phyloP scores from a whole-genome alignment of 176 grass and related monocot genomes.

The Triticum dicoccoides region DNA sequence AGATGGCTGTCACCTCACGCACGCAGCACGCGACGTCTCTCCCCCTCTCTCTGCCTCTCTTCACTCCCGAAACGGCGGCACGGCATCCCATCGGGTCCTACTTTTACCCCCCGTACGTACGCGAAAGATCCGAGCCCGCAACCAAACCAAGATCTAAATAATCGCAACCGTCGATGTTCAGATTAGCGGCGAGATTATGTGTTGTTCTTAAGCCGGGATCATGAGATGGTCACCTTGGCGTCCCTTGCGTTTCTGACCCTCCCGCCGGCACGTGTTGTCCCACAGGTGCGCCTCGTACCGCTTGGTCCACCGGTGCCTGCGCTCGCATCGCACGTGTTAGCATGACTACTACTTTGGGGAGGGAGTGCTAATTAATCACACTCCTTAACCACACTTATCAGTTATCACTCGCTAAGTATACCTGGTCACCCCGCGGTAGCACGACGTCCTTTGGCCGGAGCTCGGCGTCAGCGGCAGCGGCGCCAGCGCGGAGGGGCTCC shows the following conservation, averaged over 20 bases:
- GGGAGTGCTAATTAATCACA: slow-evolving; percentile 9
- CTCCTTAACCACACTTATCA: slow-evolving; percentile 25
- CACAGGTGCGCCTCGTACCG: slow-evolving; percentile 94
- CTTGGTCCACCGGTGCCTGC: slow-evolving; percentile 84
- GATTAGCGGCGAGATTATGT: background rate
- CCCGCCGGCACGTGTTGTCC: slow-evolving; percentile 80
- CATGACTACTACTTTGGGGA: no score
- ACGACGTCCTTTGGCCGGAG: slow-evolving; percentile 49
- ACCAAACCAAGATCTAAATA: background rate
- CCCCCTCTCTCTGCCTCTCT: background rate
- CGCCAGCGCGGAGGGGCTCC: slow-evolving; percentile 14
- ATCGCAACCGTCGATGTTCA: background rate
- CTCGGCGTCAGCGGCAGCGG: slow-evolving; percentile 13
- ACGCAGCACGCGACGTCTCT: background rate
- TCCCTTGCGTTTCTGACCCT: slow-evolving; percentile 86
- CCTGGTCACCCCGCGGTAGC: slow-evolving; percentile 89
- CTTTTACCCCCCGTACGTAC: slow-evolving; percentile 3
- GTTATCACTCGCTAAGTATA: slow-evolving; percentile 10
- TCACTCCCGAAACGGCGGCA: slow-evolving; percentile 44
- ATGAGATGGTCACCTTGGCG: slow-evolving; percentile 58
- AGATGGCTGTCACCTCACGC: slow-evolving; percentile 41
- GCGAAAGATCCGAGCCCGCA: slow-evolving; percentile 13
- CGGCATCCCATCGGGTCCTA: background rate
- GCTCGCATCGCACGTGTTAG: background rate
- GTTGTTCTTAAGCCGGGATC: background rate